Conservation (phyloP, 768 basidiomycete genomes). For the Serpula lacrymans region DNA sequence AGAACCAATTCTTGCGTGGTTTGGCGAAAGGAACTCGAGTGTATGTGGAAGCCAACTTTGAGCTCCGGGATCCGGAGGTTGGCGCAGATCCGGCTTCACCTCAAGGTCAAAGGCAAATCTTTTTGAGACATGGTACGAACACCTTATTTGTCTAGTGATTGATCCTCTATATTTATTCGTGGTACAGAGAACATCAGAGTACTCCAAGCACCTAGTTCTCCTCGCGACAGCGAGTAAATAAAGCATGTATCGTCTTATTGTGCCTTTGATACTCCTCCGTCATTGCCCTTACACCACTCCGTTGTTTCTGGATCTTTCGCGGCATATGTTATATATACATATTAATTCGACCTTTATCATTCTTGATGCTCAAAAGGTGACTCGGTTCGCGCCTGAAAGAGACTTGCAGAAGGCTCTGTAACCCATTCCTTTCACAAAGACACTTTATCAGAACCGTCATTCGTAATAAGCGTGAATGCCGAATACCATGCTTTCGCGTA, state of each 20-base stretch:
- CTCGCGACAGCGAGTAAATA: constrained; percentile 10
- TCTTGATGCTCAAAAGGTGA: constrained; percentile 41
- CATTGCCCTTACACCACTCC: not conserved
- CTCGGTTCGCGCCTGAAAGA: constrained; percentile 32
- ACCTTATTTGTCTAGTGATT: not conserved
- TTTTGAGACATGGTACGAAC: constrained; percentile 70
- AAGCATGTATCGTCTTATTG: not conserved
- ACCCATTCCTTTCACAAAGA: constrained; percentile 31
- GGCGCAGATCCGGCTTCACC: constrained; percentile 63
- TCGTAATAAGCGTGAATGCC: constrained; percentile 13
- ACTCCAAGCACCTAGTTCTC: constrained; percentile 31
- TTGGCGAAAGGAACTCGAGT: constrained; percentile 72
- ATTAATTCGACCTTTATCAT: no score
- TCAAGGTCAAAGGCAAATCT: constrained; percentile 76
- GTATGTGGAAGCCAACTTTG: constrained; percentile 77
- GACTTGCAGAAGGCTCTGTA: constrained; percentile 26
- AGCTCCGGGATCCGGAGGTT: constrained; percentile 69
- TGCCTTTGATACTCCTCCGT: not conserved
- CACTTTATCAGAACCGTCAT: constrained; percentile 11
- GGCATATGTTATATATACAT: constrained; percentile 20
- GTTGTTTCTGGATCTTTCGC: constrained; percentile 4
- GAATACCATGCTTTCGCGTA: constrained; percentile 24
- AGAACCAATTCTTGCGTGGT: constrained; percentile 62
- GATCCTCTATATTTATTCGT: constrained; percentile 7
- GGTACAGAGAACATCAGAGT: constrained; percentile 53